Evolutionary conservation across 2,329 filamentous ascomycete genomes (phyloP), one percentile per base, ranked within the genome.

Genomic region (Calonectria pseudoturangicola): DNA sequence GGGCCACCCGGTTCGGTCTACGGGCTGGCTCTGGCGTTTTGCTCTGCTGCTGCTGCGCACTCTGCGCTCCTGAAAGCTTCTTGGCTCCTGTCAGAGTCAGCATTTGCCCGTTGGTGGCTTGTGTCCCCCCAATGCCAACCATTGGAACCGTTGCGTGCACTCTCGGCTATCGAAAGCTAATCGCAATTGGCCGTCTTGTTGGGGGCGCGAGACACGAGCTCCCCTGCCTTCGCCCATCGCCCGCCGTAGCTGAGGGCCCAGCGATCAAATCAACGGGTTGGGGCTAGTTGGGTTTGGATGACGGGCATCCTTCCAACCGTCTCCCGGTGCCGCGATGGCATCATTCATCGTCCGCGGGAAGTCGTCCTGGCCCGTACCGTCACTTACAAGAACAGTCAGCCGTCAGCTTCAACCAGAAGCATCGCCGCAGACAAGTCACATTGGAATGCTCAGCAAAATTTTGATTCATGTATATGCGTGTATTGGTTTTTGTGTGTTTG

Each of bases 91-190:
- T 9, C 47, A 50, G 47, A 18, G 51, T 58, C 51, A 60, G 54
- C 33, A 60, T 4, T 60, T 41, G 39, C 54, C 54, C 36, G 54
- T 41, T 41, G 54, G 54, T 60, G 54, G 54, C 54, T 60, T 60
- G 54, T 60, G 54, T 60, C 5, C 28, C 33, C n/a, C 54, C 33
- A 58, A 7, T 27, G 36, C 33, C 54, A 39, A 36, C 54, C 50
- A 28, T 25, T 41, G 27, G 36, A 39, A 36, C 54, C 54, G 54
- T 60, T 60, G 54, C 54, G 33, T 25, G 41, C 48, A n/a, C 58
- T 28, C 30, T 68, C 66, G 65, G 50, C 18, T 48, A 67, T 68
- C 66, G 54, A 47, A 25, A 56, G 65, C 66, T 68, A 68, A 58
- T 60, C 54, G 54, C 54, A 39, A 60, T 60, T 60, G 54, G 54